Base-by-base conservation (phyloP, 768 basidiomycete species). In the Macrolepiota dolichaula region DNA sequence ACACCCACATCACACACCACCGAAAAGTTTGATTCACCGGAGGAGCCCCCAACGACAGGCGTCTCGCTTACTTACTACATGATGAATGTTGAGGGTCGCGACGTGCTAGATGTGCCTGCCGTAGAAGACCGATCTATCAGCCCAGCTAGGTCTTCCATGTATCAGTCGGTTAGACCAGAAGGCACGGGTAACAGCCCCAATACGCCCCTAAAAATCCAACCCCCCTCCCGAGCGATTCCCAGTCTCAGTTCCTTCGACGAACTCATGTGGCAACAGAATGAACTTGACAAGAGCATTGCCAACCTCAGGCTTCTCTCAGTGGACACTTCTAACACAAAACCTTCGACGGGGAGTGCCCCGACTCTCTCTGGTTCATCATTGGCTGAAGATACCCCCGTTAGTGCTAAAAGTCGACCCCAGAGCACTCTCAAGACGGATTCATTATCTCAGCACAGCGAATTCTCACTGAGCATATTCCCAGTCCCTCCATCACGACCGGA, bases 391-490 rank as follows among this genome's bases (percentile, higher is more conserved):
- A 25, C 42, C 22, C 13, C 44, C 2, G n/a, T 51, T 4, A 54
- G 59, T 25, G 42, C 38, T 9, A 60, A 46, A 35, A 60, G 59
- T 25, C 27, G 51, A 22, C 59, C 42, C 11, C 59, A 53, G 40
- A 60, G 59, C 40, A 60, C 59, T 13, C 59, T 53, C 51, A 53
- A 32, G 36, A 57, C 56, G 1, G 58, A 60, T 13, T 60, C 59
- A 10, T 17, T 46, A 27, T 60, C 59, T 27, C 51, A 27, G 38
- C 70, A 71, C 17, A 78, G 77, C 64, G 86, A 88, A n/a, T 83
- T 91, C 62, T 89, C 90, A 2, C 73, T 92, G 55, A 89, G 88
- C 64, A 76, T 78, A 47, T 91, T 91, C 73, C 89, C 89, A 3
- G 73, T 79, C 37, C 90, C 88, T 36, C 88, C 90, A 15, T 6